These are phyloP conservation scores for Gremmenia infestans DNA, from an alignment of 2,329 filamentous ascomycete genomes.

Conservation along the genomic window DNA sequence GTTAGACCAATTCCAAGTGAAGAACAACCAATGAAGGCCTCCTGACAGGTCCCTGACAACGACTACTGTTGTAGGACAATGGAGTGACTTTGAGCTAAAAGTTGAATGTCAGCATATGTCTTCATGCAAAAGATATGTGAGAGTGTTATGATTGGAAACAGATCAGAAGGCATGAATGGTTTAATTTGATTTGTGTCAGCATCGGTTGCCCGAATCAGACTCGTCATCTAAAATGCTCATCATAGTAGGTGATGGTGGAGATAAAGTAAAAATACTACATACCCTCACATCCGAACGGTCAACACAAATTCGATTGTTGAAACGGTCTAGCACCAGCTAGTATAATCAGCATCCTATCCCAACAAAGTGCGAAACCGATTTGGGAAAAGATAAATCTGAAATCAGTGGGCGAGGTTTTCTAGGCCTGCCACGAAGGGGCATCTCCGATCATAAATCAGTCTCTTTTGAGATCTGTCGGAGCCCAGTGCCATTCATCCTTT, in stretches of 20 bases:
- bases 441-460: slow-evolving; percentile 67
- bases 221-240: slow-evolving; percentile 67
- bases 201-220: slow-evolving; percentile 71
- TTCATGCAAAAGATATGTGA: not conserved
- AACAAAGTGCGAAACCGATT: not conserved
- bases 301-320: too few relatives aligned
- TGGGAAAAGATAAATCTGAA: slow-evolving; percentile 18
- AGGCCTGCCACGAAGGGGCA: slow-evolving; percentile 94
- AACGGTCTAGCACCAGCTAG: not conserved
- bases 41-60: too few relatives aligned
- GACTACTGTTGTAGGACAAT: too few relatives aligned
- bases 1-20: not conserved
- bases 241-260: slow-evolving; percentile 29
- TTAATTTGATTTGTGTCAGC: slow-evolving; percentile 60
- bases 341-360: not conserved
- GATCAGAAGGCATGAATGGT: slow-evolving; percentile 67
- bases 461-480: slow-evolving; percentile 61
- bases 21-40: too few relatives aligned
- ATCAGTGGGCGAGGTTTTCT: slow-evolving; percentile 99
- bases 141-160: slow-evolving; percentile 28
- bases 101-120: slow-evolving; percentile 14
- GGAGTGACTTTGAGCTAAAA: not conserved
- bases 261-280: slow-evolving; percentile 16
- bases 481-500: slow-evolving; percentile 95
- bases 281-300: not conserved